These are phyloP conservation scores for Leishmania guyanensis DNA, from an alignment of 208 protist species.

Conservation along the genomic window DNA sequence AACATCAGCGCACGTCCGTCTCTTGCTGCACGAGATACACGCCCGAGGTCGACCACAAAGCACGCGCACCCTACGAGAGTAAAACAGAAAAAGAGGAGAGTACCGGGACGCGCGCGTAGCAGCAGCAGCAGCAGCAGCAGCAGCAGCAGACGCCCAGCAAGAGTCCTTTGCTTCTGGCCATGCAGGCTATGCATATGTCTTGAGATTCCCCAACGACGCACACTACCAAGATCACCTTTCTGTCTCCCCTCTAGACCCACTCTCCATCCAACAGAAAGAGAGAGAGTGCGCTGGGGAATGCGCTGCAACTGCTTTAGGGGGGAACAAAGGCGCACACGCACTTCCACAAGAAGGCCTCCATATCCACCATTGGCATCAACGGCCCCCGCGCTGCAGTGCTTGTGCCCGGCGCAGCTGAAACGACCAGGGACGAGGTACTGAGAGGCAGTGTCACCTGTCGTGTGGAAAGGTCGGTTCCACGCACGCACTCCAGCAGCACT, in stretches of 20 bases:
- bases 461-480: conserved; percentile 31
- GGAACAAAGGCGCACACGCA: not conserved
- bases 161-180: not conserved
- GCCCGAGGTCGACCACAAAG: not conserved
- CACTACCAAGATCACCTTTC: not conserved
- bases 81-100: not conserved
- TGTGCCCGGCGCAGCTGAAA: not conserved
- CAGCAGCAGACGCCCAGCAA: not conserved
- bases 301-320: not conserved
- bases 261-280: not conserved
- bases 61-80: not conserved
- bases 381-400: not conserved
- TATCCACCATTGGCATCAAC: conserved; percentile 39
- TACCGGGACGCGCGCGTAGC: not conserved
- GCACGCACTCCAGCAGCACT: conserved; percentile 49
- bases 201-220: not conserved
- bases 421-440: conserved; percentile 5
- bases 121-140: too few relatives aligned
- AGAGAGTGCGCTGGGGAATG: not conserved
- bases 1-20: not conserved
- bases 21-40: not conserved
- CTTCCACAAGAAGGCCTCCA: conserved; percentile 53
- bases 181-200: not conserved
- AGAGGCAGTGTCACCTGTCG: conserved; percentile 27
- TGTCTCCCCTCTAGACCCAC: not conserved